phyloP scores from a whole-genome alignment of 192 early-diverging fungal genomes.

The Spinellus fusiger region DNA sequence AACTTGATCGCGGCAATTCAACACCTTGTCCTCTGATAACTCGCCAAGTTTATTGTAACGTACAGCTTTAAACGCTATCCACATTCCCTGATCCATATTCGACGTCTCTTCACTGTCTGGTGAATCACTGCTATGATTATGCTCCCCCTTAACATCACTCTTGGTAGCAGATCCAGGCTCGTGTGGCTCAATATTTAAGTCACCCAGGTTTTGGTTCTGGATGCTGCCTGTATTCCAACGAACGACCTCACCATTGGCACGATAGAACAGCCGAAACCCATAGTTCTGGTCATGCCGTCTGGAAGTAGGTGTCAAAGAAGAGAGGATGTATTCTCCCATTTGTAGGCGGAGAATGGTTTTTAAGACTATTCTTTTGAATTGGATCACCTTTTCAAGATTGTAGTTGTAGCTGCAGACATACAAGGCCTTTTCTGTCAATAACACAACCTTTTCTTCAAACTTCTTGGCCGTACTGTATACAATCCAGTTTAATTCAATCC shows the following conservation, averaged over 20 bases:
- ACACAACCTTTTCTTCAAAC: conserved; percentile 60
- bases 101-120: conserved; percentile 3
- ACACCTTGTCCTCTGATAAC: conserved; percentile 16
- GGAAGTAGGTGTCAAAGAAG: conserved; percentile 27
- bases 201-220: conserved; percentile 30
- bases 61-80: conserved; percentile 37
- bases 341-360: conserved; percentile 48
- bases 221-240: conserved; percentile 48
- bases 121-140: neutral
- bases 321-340: conserved; percentile 48
- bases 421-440: conserved; percentile 55
- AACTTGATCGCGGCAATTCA: conserved; percentile 25
- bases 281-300: conserved; percentile 40
- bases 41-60: conserved; percentile 36
- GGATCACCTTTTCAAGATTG: conserved; percentile 58
- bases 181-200: conserved; percentile 19
- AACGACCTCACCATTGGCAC: conserved; percentile 37
- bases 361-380: conserved; percentile 57
- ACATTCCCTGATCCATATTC: conserved; percentile 7
- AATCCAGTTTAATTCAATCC: neutral
- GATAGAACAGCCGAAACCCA: conserved; percentile 44
- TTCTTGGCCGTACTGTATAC: conserved; percentile 14
- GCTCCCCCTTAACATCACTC: neutral
- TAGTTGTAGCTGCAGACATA: conserved; percentile 69
- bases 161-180: neutral